Conservation (phyloP, 2,329 filamentous ascomycete species). For the Monilinia laxa region DNA sequence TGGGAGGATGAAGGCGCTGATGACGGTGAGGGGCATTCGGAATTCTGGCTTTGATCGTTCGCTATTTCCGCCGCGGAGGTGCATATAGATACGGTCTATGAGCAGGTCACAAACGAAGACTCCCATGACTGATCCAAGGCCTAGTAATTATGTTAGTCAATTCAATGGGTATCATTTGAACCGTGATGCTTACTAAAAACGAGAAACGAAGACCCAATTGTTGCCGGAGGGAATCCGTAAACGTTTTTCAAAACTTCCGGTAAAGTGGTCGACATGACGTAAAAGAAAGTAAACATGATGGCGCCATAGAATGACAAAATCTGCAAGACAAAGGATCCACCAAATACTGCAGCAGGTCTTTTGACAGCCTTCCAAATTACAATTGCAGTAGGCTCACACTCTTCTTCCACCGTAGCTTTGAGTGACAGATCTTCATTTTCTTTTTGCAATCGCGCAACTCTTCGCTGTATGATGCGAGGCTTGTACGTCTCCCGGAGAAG, state of each 20-base stretch:
- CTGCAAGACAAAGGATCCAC: slow-evolving; percentile 53
- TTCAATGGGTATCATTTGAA: too few species aligned
- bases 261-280: slow-evolving; percentile 48
- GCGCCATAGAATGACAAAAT: slow-evolving; percentile 46
- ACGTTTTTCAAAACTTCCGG: slow-evolving; percentile 44
- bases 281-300: slow-evolving; percentile 47
- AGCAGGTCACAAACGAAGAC: slow-evolving; percentile 45
- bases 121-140: slow-evolving; percentile 40
- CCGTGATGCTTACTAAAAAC: slow-evolving; percentile 55
- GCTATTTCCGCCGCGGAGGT: slow-evolving; percentile 28
- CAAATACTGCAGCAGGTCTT: slow-evolving; percentile 45
- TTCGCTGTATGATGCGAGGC: slow-evolving; percentile 52
- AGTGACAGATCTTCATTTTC: background rate
- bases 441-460: slow-evolving; percentile 42
- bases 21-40: slow-evolving; percentile 58
- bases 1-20: slow-evolving; percentile 54
- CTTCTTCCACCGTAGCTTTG: background rate
- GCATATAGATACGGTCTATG: slow-evolving; percentile 36
- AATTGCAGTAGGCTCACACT: slow-evolving; percentile 39
- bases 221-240: slow-evolving; percentile 48
- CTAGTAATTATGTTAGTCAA: slow-evolving; percentile 23
- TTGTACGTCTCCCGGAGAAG: slow-evolving; percentile 60
- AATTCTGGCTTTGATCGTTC: slow-evolving; percentile 51
- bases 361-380: slow-evolving; percentile 41
- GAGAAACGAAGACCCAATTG: slow-evolving; percentile 54